Percentiles rank a stretch among this genome's conserved stretches.
phyloP scores from a whole-genome alignment of 495 filamentous ascomycete genomes.

The Penicillium daleae region DNA sequence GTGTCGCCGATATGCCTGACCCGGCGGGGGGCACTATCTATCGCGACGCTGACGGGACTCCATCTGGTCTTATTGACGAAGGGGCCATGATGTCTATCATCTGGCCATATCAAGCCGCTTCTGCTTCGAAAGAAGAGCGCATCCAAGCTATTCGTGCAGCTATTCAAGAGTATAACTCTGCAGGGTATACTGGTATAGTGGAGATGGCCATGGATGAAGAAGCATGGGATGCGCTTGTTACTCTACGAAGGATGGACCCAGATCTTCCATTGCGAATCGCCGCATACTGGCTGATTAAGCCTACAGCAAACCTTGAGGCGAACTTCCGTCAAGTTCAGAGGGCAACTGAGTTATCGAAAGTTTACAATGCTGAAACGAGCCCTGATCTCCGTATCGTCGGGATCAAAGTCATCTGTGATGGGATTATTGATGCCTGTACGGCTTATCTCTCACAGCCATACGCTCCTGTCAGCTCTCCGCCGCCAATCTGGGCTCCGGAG shows the following conservation, averaged over 20 bases:
- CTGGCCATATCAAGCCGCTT: conserved; percentile 58
- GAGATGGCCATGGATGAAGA: conserved; percentile 74
- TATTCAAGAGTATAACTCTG: conserved; percentile 53
- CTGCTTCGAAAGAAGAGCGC: conserved; percentile 56
- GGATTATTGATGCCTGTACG: conserved; percentile 66
- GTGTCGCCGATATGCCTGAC: conserved; percentile 49
- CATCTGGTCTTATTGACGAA: conserved; percentile 60
- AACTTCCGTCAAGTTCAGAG: conserved; percentile 50
- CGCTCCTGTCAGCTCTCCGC: conserved; percentile 41
- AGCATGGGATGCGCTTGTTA: conserved; percentile 59
- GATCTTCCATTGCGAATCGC: conserved; percentile 60
- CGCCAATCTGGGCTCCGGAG: conserved; percentile 58
- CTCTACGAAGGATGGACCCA: conserved; percentile 40
- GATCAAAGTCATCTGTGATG: conserved; percentile 51
- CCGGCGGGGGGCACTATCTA: conserved; percentile 60
- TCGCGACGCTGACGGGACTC: conserved; percentile 53
- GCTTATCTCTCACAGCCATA: conserved; percentile 65
- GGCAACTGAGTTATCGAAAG: conserved; percentile 55
- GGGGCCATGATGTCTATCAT: conserved; percentile 58
- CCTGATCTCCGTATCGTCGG: conserved; percentile 62
- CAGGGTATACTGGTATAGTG: conserved; percentile 64
- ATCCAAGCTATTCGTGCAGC: conserved; percentile 52
- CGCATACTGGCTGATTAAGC: conserved; percentile 62
- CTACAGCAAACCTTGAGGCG: conserved; percentile 20
- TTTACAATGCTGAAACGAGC: conserved; percentile 42